phyloP scores from a whole-genome alignment of 75 land plant genomes.

The Pseudotsuga menziesii region DNA sequence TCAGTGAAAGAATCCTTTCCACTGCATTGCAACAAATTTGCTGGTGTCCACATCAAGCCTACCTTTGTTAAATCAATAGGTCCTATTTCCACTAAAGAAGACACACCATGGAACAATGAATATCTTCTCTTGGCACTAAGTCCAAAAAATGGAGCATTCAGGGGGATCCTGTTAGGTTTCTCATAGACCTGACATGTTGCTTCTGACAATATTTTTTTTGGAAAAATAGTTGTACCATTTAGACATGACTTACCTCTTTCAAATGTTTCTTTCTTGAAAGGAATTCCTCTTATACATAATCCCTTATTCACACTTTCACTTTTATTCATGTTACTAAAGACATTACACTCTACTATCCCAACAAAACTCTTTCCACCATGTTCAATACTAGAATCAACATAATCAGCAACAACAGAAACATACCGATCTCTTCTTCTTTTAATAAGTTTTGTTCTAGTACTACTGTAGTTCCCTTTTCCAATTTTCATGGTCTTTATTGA shows the following conservation, averaged over 20 bases:
- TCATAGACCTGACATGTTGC: background rate
- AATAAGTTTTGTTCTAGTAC: background rate
- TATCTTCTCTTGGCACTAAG: background rate
- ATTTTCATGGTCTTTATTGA: background rate
- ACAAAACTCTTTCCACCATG: background rate
- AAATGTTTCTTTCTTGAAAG: background rate
- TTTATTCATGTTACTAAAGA: background rate
- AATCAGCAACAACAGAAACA: background rate
- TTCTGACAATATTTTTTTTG: background rate
- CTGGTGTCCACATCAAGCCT: slow-evolving; percentile 20
- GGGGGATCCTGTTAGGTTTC: background rate
- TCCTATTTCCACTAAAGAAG: slow-evolving; percentile 24
- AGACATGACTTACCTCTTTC: background rate
- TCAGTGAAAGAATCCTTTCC: background rate
- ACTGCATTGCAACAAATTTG: background rate
- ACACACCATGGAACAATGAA: background rate
- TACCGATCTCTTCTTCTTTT: background rate
- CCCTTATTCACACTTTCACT: background rate
- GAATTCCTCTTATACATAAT: background rate
- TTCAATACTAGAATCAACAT: background rate
- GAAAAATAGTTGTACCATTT: background rate
- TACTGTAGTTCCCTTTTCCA: background rate
- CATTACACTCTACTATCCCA: background rate
- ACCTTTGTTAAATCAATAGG: slow-evolving; percentile 20
- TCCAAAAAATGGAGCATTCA: background rate